Percentiles rank a stretch among this genome's conserved stretches.
Evolutionary conservation across 805 yeast genomes (phyloP).

Genomic region (Wickerhamiella dianesei): DNA sequence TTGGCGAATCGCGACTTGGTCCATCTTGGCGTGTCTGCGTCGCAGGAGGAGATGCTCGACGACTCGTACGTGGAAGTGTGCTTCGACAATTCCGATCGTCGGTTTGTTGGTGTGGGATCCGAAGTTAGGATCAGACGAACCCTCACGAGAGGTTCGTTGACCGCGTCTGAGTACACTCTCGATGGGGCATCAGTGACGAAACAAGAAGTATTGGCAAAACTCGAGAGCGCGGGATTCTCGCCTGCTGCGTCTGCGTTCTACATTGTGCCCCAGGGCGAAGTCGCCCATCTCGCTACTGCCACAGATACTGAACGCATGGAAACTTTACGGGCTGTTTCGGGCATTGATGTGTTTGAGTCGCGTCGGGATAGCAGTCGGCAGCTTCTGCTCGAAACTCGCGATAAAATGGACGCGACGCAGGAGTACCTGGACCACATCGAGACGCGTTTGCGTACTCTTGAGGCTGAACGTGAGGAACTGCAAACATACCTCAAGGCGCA

Average conservation of each 20-base stretch:
- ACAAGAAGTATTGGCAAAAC: constrained; percentile 62
- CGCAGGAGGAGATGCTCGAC: constrained; percentile 24
- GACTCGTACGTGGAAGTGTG: constrained; percentile 76
- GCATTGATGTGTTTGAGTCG: constrained; percentile 80
- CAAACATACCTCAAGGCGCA: constrained; percentile 56
- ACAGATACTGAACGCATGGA: constrained; percentile 70
- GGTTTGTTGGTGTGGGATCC: constrained; percentile 55
- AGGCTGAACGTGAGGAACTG: constrained; percentile 64
- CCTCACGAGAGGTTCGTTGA: constrained; percentile 79
- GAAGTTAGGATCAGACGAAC: constrained; percentile 74
- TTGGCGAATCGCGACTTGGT: neutral
- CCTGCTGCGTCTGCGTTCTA: constrained; percentile 81
- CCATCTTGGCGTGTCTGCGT: constrained; percentile 37
- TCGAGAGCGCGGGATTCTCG: constrained; percentile 84
- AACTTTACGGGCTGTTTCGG: constrained; percentile 82
- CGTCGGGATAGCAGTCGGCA: constrained; percentile 65
- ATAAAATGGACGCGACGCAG: constrained; percentile 53
- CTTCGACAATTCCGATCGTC: constrained; percentile 65
- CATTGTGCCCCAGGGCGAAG: constrained; percentile 93
- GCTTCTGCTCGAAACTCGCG: constrained; percentile 62
- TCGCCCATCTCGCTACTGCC: constrained; percentile 77
- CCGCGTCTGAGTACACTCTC: constrained; percentile 39
- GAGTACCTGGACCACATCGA: constrained; percentile 59
- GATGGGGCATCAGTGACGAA: constrained; percentile 70
- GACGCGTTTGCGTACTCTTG: constrained; percentile 62